Percentiles rank a stretch among this genome's conserved stretches.
phyloP scores from a whole-genome alignment of 768 basidiomycete genomes.

The Boletus coccyginus region DNA sequence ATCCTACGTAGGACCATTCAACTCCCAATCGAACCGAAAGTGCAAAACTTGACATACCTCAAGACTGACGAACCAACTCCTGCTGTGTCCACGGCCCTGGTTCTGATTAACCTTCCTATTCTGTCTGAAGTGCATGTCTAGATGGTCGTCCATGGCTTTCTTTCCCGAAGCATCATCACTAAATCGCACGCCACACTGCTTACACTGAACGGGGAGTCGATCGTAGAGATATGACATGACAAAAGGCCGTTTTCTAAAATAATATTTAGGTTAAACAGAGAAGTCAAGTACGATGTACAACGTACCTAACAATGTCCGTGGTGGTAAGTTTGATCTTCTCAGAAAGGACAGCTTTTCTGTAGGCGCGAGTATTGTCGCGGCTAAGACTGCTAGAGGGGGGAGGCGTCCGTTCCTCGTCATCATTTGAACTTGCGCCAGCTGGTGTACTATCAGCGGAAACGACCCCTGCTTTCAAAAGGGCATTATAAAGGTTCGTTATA shows the following conservation, averaged over 20 bases:
- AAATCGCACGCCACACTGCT: constrained; percentile 90
- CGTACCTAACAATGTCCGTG: constrained; percentile 69
- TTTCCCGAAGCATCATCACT: constrained; percentile 68
- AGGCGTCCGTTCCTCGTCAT: constrained; percentile 26
- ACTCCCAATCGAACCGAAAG: constrained; percentile 5
- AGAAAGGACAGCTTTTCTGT: constrained; percentile 57
- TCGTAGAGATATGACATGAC: constrained; percentile 70
- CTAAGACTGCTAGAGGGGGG: constrained; percentile 35
- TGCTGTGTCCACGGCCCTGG: constrained; percentile 78
- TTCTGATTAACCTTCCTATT: constrained; percentile 82
- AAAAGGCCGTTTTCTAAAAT: constrained; percentile 47
- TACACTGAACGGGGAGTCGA: constrained; percentile 79
- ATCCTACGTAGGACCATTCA: constrained; percentile 51
- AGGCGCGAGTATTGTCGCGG: constrained; percentile 52
- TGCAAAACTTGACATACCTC: constrained; percentile 56
- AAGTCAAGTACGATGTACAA: constrained; percentile 16
- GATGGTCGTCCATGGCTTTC: constrained; percentile 78
- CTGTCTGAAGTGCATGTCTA: constrained; percentile 96
- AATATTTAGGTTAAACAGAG: background rate
- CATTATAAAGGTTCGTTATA: constrained; percentile 60
- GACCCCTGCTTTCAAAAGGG: constrained; percentile 77
- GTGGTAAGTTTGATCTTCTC: constrained; percentile 62
- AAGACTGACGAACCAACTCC: constrained; percentile 83
- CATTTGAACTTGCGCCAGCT: constrained; percentile 41
- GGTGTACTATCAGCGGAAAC: constrained; percentile 57